phyloP scores from a whole-genome alignment of 176 grass and related monocot species.

The Lolium rigidum region DNA sequence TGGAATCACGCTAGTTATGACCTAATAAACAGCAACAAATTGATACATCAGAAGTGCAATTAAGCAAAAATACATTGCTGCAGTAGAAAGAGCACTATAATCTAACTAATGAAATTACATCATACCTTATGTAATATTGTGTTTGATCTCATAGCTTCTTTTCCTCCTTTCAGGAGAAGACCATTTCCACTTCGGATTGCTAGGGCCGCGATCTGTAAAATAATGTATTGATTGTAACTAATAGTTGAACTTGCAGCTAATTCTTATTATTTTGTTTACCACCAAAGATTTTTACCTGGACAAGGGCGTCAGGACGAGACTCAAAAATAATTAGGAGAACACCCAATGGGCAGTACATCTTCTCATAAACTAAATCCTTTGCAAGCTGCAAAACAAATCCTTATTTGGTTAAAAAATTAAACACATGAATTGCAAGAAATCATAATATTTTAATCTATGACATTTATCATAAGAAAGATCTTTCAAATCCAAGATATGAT shows the following conservation, averaged over 20 bases:
- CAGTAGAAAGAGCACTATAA: neutral
- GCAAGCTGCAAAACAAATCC: conserved; percentile 61
- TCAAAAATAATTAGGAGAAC: conserved; percentile 97
- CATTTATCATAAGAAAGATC: neutral
- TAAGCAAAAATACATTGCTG: neutral
- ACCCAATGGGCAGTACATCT: conserved; percentile 85
- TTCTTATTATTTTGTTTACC: neutral
- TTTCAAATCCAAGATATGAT: neutral
- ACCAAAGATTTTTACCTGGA: conserved; percentile 65
- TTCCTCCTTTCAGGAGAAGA: conserved; percentile 97
- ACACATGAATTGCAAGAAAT: neutral
- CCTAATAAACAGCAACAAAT: conserved; percentile 45
- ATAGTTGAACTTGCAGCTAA: conserved; percentile 17
- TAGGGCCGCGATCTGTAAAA: conserved; percentile 80
- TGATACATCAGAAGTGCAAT: neutral
- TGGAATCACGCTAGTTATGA: conserved; percentile 85
- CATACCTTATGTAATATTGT: conserved; percentile 90
- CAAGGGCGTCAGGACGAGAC: conserved; percentile 93
- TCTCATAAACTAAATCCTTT: conserved; percentile 87
- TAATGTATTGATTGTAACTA: conserved; percentile 28
- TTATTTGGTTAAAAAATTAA: conserved; percentile 31
- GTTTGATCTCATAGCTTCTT: conserved; percentile 98
- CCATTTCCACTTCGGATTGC: conserved; percentile 96
- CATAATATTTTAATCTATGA: neutral
- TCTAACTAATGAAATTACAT: neutral